Conservation (phyloP, 2,329 filamentous ascomycete species). For the Lachnellula arida region DNA sequence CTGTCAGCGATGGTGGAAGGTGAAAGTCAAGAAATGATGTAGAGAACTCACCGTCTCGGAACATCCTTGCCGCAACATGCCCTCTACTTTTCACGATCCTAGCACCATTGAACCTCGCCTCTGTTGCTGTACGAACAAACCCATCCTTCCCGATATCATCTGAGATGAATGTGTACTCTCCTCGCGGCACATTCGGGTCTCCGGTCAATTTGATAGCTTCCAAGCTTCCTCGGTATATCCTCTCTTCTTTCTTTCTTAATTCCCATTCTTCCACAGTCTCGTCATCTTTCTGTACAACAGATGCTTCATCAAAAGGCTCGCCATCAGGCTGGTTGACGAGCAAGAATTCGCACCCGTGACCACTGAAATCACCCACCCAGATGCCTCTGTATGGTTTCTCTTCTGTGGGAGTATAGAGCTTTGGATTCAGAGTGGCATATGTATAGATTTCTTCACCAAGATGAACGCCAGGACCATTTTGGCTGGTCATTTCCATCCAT, state of each 20-base stretch:
- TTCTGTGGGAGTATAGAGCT: slow-evolving; percentile 72
- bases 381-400: slow-evolving; percentile 84
- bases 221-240: slow-evolving; percentile 60
- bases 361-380: slow-evolving; percentile 77
- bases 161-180: slow-evolving; percentile 76
- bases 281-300: slow-evolving; percentile 35
- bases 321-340: slow-evolving; percentile 71
- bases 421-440: slow-evolving; percentile 65
- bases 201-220: slow-evolving; percentile 89
- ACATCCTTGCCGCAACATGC: slow-evolving; percentile 72
- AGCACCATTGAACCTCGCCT: slow-evolving; percentile 67
- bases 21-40: not conserved
- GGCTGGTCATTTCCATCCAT: slow-evolving; percentile 65
- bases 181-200: slow-evolving; percentile 83
- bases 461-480: slow-evolving; percentile 39
- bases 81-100: slow-evolving; percentile 69
- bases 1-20: slow-evolving; percentile 17
- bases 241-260: slow-evolving; percentile 40
- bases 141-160: slow-evolving; percentile 69
- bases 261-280: slow-evolving; percentile 46
- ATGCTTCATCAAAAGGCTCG: slow-evolving; percentile 34
- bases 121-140: slow-evolving; percentile 57
- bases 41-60: slow-evolving; percentile 58
- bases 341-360: slow-evolving; percentile 85
- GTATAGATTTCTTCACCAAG: slow-evolving; percentile 56